These are phyloP conservation scores for Tolypocladium paradoxum DNA, from an alignment of 2,329 filamentous ascomycete species.

Conservation along the genomic window DNA sequence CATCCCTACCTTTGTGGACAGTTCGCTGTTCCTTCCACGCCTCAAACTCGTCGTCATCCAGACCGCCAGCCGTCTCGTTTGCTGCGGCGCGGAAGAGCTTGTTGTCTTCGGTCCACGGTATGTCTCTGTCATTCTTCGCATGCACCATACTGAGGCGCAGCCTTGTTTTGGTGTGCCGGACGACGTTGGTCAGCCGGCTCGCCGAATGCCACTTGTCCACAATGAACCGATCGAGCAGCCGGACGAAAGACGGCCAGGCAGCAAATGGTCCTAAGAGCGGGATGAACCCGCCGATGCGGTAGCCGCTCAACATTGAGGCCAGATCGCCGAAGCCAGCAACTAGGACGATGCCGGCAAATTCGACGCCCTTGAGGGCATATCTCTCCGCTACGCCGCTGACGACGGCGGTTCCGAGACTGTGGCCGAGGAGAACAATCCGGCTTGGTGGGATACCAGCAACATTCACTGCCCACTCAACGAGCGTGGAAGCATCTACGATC, in stretches of 20 bases:
- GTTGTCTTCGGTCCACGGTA: slow-evolving; percentile 62
- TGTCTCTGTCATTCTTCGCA: slow-evolving; percentile 71
- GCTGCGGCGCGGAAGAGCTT: slow-evolving; percentile 51
- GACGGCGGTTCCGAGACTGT: slow-evolving; percentile 82
- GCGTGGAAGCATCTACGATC: slow-evolving; percentile 64
- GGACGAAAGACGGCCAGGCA: slow-evolving; percentile 52
- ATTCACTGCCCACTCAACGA: slow-evolving; percentile 62
- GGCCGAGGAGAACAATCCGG: slow-evolving; percentile 72
- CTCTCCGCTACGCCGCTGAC: slow-evolving; percentile 63
- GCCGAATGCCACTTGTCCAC: slow-evolving; percentile 76
- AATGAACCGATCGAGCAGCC: slow-evolving; percentile 50
- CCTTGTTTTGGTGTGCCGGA: slow-evolving; percentile 36
- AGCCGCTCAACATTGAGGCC: slow-evolving; percentile 61
- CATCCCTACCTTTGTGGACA: slow-evolving; percentile 30
- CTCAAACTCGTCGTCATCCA: slow-evolving; percentile 27
- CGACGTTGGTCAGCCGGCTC: slow-evolving; percentile 49
- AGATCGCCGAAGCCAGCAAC: slow-evolving; percentile 71
- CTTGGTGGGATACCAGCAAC: slow-evolving; percentile 53
- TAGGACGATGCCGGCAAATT: slow-evolving; percentile 72
- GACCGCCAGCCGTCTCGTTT: slow-evolving; percentile 31
- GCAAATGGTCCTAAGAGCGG: slow-evolving; percentile 70
- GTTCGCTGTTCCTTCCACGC: slow-evolving; percentile 36
- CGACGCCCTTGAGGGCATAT: slow-evolving; percentile 48
- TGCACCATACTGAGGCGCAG: slow-evolving; percentile 67
- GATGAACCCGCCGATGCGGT: slow-evolving; percentile 66